These are phyloP conservation scores for Colletotrichum spaethianum DNA, from an alignment of 2,329 filamentous ascomycete genomes.

Conservation along the genomic window DNA sequence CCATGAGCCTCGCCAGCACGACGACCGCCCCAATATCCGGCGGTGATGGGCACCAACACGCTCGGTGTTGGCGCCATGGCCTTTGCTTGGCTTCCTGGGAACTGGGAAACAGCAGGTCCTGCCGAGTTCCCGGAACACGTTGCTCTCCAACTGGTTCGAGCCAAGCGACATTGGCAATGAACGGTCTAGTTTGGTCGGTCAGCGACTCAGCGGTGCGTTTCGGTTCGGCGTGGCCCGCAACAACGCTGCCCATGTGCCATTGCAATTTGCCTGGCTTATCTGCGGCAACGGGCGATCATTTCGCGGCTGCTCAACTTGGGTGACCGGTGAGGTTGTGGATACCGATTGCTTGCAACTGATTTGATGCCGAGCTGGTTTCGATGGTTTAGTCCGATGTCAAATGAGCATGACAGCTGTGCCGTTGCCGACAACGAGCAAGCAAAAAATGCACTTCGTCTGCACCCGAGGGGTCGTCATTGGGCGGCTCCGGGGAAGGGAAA, in stretches of 20 bases:
- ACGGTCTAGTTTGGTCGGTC: not conserved
- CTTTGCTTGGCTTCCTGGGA: not conserved
- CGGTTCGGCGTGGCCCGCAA: constrained; percentile 18
- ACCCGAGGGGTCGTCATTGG: not conserved
- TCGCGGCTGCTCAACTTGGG: constrained; percentile 28
- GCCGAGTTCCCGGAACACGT: not conserved
- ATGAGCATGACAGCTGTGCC: constrained; percentile 4
- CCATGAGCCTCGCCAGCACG: not conserved
- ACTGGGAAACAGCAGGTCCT: not conserved
- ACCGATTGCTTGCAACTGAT: not conserved
- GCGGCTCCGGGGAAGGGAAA: not conserved
- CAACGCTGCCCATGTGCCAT: constrained; percentile 4
- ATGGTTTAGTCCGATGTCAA: not conserved
- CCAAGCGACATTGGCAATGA: constrained; percentile 10
- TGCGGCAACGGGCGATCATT: constrained; percentile 19
- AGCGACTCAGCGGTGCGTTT: not conserved
- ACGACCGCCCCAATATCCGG: not conserved
- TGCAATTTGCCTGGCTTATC: constrained; percentile 14
- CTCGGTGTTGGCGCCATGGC: no score
- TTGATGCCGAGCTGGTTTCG: constrained; percentile 19
- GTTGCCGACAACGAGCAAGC: not conserved
- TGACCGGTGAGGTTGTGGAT: constrained; percentile 40
- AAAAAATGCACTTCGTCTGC: not conserved
- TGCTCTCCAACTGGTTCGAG: not conserved
- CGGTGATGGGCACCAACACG: constrained; percentile 5